Evolutionary conservation across 352 stramenopile genomes (phyloP).

Genomic region (Globisporangium abappressorium): DNA sequence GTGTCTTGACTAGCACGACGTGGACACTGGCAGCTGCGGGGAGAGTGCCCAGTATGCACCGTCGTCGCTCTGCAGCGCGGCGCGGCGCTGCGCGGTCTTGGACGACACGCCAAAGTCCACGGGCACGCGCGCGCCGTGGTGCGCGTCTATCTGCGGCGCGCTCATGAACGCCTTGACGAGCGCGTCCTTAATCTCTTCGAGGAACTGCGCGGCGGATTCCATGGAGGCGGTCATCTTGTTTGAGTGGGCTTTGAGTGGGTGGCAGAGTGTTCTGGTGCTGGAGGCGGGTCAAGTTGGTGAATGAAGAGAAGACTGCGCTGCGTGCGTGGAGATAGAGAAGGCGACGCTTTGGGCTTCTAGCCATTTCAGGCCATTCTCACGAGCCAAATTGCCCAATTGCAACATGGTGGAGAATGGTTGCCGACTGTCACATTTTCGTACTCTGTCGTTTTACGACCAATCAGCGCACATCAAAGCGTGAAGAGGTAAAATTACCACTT

Average conservation of each 20-base stretch:
- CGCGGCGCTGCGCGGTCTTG: slow-evolving; percentile 10
- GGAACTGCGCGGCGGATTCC: slow-evolving; percentile 27
- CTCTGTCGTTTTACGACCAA: no score
- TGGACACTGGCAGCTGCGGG: slow-evolving; percentile 8
- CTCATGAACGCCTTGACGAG: slow-evolving; percentile 76
- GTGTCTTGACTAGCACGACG: not conserved
- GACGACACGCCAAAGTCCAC: slow-evolving; percentile 25
- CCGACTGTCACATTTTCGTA: slow-evolving; percentile 10
- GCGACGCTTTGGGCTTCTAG: slow-evolving; percentile 1
- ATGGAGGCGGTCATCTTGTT: slow-evolving; percentile 11
- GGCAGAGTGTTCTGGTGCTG: slow-evolving; percentile 11
- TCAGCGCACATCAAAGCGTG: no score
- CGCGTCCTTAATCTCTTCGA: slow-evolving; percentile 51
- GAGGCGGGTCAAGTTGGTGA: slow-evolving; percentile 2
- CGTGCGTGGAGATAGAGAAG: slow-evolving; percentile 1
- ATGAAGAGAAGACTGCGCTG: slow-evolving; percentile 2
- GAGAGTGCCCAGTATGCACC: slow-evolving; percentile 6
- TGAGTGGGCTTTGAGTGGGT: not conserved
- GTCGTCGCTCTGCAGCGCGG: slow-evolving; percentile 3
- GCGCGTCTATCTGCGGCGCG: slow-evolving; percentile 67
- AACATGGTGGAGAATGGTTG: not conserved
- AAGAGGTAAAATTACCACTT: no score
- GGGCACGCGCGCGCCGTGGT: slow-evolving; percentile 55
- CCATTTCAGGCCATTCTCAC: not conserved
- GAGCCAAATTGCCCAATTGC: not conserved